A percentile compares a stretch with the other conserved stretches of the same genome.
Conservation (phyloP, 495 filamentous ascomycete species). For the Tirmania nivea region DNA sequence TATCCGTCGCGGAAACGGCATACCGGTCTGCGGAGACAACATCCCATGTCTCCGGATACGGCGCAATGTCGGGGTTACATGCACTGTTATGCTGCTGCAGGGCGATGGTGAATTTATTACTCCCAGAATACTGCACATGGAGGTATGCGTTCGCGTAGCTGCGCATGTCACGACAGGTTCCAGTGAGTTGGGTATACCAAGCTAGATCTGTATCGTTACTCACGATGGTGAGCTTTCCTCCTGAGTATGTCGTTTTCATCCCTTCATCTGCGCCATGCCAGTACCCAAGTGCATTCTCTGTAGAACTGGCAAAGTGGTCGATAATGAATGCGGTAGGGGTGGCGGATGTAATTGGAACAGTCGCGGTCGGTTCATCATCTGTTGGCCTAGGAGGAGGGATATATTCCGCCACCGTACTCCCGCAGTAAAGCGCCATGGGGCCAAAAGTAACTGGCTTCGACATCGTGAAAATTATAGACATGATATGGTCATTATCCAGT, state of each 20-base stretch:
- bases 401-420: slow-evolving; percentile 29
- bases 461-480: slow-evolving; percentile 29
- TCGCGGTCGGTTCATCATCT: slow-evolving; percentile 23
- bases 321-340: slow-evolving; percentile 36
- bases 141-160: slow-evolving; percentile 37
- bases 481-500: slow-evolving; percentile 31
- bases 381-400: slow-evolving; percentile 23
- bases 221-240: slow-evolving; percentile 33
- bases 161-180: slow-evolving; percentile 37
- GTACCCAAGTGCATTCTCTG: slow-evolving; percentile 41
- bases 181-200: slow-evolving; percentile 44
- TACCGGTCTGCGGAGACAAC: slow-evolving; percentile 49
- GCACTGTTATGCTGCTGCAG: slow-evolving; percentile 49
- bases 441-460: slow-evolving; percentile 29
- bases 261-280: slow-evolving; percentile 52
- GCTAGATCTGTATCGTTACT: slow-evolving; percentile 45
- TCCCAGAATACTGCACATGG: slow-evolving; percentile 50
- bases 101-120: slow-evolving; percentile 43
- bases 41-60: slow-evolving; percentile 55
- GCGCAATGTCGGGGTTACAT: slow-evolving; percentile 36
- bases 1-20: slow-evolving; percentile 30
- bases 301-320: slow-evolving; percentile 36
- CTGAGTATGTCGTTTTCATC: slow-evolving; percentile 29
- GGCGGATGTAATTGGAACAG: slow-evolving; percentile 28
- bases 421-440: slow-evolving; percentile 40